Percentiles rank a stretch among this genome's conserved stretches.
Evolutionary conservation across 805 yeast species (phyloP).

Genomic region (Candida schatavii): DNA sequence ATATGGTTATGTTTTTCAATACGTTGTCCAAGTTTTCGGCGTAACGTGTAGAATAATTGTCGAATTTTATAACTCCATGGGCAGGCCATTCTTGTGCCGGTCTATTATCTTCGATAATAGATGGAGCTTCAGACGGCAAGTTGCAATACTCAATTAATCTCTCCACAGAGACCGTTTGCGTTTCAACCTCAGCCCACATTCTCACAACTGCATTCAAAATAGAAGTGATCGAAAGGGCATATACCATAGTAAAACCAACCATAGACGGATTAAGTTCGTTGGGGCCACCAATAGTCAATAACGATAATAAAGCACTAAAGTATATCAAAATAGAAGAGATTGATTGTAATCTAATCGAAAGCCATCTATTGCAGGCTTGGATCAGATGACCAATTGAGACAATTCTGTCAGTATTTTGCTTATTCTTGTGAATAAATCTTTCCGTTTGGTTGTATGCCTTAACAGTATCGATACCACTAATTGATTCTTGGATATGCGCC

Average conservation of each 20-base stretch:
- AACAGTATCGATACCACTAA: conserved; percentile 36
- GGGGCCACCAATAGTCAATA: conserved; percentile 21
- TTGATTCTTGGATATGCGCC: conserved; percentile 35
- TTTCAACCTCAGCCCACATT: conserved; percentile 34
- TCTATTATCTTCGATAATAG: conserved; percentile 30
- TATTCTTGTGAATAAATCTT: conserved; percentile 25
- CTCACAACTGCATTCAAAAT: conserved; percentile 31
- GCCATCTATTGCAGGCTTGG: conserved; percentile 32
- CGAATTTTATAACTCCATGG: conserved; percentile 63
- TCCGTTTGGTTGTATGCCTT: conserved; percentile 29
- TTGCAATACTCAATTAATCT: conserved; percentile 37
- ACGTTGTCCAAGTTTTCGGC: conserved; percentile 80
- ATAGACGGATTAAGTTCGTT: conserved; percentile 28
- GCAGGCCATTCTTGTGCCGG: conserved; percentile 66
- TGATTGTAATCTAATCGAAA: conserved; percentile 34
- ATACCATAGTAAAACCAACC: conserved; percentile 38
- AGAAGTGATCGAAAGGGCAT: conserved; percentile 30
- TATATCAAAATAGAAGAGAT: conserved; percentile 33
- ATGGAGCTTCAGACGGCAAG: conserved; percentile 43
- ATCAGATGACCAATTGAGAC: conserved; percentile 19
- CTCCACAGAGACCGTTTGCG: conserved; percentile 32
- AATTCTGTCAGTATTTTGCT: conserved; percentile 22
- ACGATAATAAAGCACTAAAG: conserved; percentile 24
- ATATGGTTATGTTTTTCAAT: conserved; percentile 61
- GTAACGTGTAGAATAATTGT: conserved; percentile 78